A percentile compares a stretch with the other conserved stretches of the same genome.
Conservation (phyloP, 1,139 yeast species). For the Zygosaccharomyces sapae region DNA sequence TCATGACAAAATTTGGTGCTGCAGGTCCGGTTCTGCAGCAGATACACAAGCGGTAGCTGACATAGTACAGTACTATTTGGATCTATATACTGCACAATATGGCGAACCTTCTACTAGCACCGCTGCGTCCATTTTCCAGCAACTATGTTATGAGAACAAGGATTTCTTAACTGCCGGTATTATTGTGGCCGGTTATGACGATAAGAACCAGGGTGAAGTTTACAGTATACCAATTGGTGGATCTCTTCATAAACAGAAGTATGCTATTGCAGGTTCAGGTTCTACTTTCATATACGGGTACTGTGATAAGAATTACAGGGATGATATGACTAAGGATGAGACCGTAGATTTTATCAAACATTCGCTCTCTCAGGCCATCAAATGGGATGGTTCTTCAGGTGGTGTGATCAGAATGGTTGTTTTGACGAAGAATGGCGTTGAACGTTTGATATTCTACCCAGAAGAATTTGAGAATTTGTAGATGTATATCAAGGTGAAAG, state of each 20-base stretch:
- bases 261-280: constrained; percentile 97
- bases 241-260: constrained; percentile 84
- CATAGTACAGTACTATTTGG: constrained; percentile 83
- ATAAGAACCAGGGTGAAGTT: constrained; percentile 75
- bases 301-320: constrained; percentile 82
- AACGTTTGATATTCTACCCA: constrained; percentile 83
- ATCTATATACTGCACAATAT: constrained; percentile 61
- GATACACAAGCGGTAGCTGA: constrained; percentile 98
- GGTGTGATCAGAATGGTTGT: constrained; percentile 97
- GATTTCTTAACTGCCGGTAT: constrained; percentile 87
- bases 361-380: constrained; percentile 87
- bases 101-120: constrained; percentile 68
- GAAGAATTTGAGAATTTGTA: constrained; percentile 52
- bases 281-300: constrained; percentile 94
- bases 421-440: constrained; percentile 78
- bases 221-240: constrained; percentile 95
- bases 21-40: constrained; percentile 95
- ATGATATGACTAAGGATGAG: constrained; percentile 77
- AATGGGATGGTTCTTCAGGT: constrained; percentile 98
- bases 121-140: constrained; percentile 90
- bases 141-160: constrained; percentile 83
- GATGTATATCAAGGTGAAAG: constrained; percentile 3
- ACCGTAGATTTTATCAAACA: constrained; percentile 72
- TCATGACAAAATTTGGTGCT: constrained; percentile 93
- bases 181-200: constrained; percentile 94